Base-by-base conservation (phyloP, 345 rosid species). In the Populus deltoides region DNA sequence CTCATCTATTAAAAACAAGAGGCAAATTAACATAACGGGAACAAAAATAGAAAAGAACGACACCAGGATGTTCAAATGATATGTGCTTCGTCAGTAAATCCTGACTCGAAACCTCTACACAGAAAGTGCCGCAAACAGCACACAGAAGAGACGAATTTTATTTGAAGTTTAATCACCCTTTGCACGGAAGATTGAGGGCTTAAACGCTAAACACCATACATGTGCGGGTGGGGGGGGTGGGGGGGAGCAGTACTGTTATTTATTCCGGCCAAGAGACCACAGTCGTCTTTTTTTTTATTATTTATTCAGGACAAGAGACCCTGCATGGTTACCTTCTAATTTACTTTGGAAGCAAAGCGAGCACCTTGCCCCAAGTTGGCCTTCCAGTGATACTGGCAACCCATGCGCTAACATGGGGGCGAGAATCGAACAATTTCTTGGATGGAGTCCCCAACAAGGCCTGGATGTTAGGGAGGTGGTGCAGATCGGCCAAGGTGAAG, bases 401-500 rank as follows among this genome's bases (percentile, higher is more conserved):
- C 59, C 59, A 20, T 53, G 59, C 59, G 59, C 59, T 18, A 7
- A 53, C 59, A 53, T 7, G 59, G 59, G 67, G 67, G 18, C 35
- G 35, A 25, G 67, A 62, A 62, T 29, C 67, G 59, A 53, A 53
- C n/a, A 53, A 53, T 7, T 7, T 53, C 59, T 53, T 53, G n/a
- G 59, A 18, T 7, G 59, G 59, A 6, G 59, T 53, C 59, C 59
- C n/a, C 59, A 20, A 2, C 9, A 53, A 53, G 59, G 59, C 59
- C 59, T 53, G 59, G 59, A 20, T 53, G 22, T 53, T 53, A 0
- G 59, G 59, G 17, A 62, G 67, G 77, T 88, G 87, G 73, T 85
- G 83, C 53, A 86, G 81, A 76, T 88, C 85, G 47, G 90, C 93
- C 77, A 86, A n/a, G 66, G 85, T 83, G 84, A 86, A 88, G 59